Base-by-base conservation (phyloP, 257 asterid species). In the Plectranthus barbatus region DNA sequence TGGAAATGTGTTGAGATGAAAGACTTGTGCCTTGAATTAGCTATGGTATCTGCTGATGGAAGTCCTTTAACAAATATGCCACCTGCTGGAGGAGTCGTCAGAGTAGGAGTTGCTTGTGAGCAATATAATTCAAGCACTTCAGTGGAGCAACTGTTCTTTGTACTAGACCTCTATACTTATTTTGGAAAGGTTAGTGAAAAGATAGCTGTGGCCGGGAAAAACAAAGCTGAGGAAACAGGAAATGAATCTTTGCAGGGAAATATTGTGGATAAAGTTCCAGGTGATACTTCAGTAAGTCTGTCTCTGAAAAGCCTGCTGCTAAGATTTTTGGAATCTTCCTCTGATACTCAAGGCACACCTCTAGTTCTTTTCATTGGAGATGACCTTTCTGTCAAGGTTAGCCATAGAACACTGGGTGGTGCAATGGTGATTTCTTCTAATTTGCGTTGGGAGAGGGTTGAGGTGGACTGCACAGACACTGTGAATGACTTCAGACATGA, bases 21-120 rank as follows among this genome's bases (percentile, higher is more conserved):
- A 77, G 97, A 74, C 33, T 33, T 77, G 60, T 72, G 88, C 78
- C 68, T 90, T 78, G 95, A 93, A 73, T 79, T 85, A 70, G 97
- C 97, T n/a, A 90, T 93, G 96, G 95, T 80, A 78, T 87, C 99
- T 73, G 88, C 95, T 45, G 99, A 93, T 81, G 97, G 99, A 57
- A 85, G 82, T 62, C 96, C 97, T 59, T 73, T 93, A 78, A 80
- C 82, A 67, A 70, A 50, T 55, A 73, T 90, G 71, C 97, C 99
- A 41, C 99, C 97, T 67, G 90, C 96, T 4, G 95, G 96, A 41
- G 99, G 99, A 58, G 62, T 93, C 56, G 92, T 93, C 58, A 83
- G 99, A 77, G 67, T 90, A 52, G 99, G 95, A 66, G 74, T 93
- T 78, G 82, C 97, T 67, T 87, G 91, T 81, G 86, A 84, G 76